Evolutionary conservation across 805 yeast species (phyloP).

Genomic region (Lipomyces sp.): DNA sequence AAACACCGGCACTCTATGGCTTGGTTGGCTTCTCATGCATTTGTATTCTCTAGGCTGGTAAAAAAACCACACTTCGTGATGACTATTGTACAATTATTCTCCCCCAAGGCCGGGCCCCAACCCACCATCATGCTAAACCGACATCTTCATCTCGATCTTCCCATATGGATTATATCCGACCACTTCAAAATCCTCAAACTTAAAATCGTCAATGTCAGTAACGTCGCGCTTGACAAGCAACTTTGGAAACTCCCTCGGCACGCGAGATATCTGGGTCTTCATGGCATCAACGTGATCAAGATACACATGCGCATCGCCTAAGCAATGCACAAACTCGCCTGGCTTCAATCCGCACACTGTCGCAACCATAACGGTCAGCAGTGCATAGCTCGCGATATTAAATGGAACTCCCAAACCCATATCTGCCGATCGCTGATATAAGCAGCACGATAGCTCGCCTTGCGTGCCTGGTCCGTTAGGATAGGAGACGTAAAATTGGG

Average conservation of each 20-base stretch:
- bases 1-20: too few relatives aligned
- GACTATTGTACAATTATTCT: background rate
- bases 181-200: constrained; percentile 84
- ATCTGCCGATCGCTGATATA: constrained; percentile 98
- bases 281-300: constrained; percentile 91
- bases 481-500: constrained; percentile 91
- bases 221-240: constrained; percentile 71
- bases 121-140: constrained; percentile 61
- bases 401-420: constrained; percentile 99
- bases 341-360: constrained; percentile 93
- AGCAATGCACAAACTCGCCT: constrained; percentile 91
- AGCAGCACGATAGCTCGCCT: constrained; percentile 80
- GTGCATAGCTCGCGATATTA: constrained; percentile 94
- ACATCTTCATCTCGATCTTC: constrained; percentile 94
- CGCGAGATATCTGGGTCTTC: constrained; percentile 73
- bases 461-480: constrained; percentile 56
- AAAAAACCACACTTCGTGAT: too few relatives aligned
- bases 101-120: too few relatives aligned
- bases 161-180: constrained; percentile 78
- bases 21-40: too few relatives aligned
- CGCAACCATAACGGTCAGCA: constrained; percentile 92
- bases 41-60: background rate
- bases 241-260: constrained; percentile 81
- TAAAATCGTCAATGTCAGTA: constrained; percentile 80
- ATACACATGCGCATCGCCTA: constrained; percentile 98